Evolutionary conservation across 208 protist species (phyloP).

Genomic region (Wallacemonas sp.): DNA sequence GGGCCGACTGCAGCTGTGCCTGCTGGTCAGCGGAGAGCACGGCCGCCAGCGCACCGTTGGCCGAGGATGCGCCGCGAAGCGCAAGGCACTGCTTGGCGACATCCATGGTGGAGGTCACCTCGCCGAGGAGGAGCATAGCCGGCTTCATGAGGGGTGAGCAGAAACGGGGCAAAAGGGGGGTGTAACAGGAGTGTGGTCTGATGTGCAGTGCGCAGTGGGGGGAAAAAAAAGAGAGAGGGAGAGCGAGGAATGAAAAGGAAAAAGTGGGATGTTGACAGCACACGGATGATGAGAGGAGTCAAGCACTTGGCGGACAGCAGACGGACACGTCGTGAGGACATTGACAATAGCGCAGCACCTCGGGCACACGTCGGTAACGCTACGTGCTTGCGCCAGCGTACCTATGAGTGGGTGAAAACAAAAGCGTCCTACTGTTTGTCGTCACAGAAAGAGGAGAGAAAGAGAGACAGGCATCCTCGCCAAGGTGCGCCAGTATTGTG

Average conservation of each 20-base stretch:
- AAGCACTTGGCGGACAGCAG: neutral
- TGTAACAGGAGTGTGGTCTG: too few relatives aligned
- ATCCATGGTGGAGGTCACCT: conserved; percentile 69
- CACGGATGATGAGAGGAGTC: neutral
- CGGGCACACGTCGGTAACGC: too few relatives aligned
- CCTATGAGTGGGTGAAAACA: too few relatives aligned
- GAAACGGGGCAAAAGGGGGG: too few relatives aligned
- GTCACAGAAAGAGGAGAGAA: too few relatives aligned
- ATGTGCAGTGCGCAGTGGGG: too few relatives aligned
- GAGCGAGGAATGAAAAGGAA: neutral
- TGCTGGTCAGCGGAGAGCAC: neutral
- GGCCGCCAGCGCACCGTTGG: neutral
- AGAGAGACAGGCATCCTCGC: too few relatives aligned
- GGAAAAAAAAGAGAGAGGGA: neutral
- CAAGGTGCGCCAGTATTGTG: too few relatives aligned
- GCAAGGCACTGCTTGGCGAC: conserved; percentile 40
- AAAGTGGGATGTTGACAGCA: neutral
- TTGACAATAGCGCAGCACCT: too few relatives aligned
- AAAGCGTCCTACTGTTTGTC: too few relatives aligned
- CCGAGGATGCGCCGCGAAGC: neutral
- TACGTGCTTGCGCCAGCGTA: too few relatives aligned
- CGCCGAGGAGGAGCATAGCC: conserved; percentile 46
- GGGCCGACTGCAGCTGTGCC: neutral
- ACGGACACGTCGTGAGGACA: too few relatives aligned
- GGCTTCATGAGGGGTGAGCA: neutral